These are phyloP conservation scores for Oryza glumipatula DNA, from an alignment of 176 grass and related monocot genomes.

Conservation along the genomic window DNA sequence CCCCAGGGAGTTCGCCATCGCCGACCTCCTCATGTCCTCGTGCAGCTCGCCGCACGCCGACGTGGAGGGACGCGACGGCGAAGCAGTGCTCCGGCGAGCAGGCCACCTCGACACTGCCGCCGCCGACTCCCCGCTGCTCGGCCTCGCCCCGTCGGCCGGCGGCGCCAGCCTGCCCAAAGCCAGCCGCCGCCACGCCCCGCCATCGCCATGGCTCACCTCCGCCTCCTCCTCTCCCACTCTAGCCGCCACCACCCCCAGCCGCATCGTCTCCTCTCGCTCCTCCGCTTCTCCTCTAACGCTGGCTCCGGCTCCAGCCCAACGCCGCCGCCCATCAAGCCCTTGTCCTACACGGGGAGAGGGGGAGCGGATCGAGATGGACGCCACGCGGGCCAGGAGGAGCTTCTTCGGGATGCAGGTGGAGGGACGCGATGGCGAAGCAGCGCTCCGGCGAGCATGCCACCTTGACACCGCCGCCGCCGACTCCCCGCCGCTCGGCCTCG, in stretches of 20 bases:
- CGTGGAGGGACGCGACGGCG: too few relatives aligned
- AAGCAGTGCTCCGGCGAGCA: too few relatives aligned
- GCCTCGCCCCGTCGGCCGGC: too few relatives aligned
- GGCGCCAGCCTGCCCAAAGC: too few relatives aligned
- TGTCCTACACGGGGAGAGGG: constrained; percentile 66
- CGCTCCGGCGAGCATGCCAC: too few relatives aligned
- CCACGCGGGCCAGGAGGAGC: constrained; percentile 31
- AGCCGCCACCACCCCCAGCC: constrained; percentile 25
- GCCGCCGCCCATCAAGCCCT: constrained; percentile 60
- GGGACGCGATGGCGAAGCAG: background rate
- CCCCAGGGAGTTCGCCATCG: too few relatives aligned
- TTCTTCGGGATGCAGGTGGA: constrained; percentile 59
- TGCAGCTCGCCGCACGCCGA: too few relatives aligned
- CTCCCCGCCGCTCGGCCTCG: too few relatives aligned
- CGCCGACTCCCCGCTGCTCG: too few relatives aligned
- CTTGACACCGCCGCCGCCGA: too few relatives aligned
- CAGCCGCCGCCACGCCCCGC: constrained; percentile 16
- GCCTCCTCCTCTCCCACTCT: constrained; percentile 49
- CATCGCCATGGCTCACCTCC: constrained; percentile 68
- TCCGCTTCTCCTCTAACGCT: constrained; percentile 44
- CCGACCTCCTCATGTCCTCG: too few relatives aligned
- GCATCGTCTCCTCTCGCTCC: constrained; percentile 37
- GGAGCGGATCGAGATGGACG: constrained; percentile 55
- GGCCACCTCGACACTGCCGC: too few relatives aligned
- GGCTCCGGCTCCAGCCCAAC: background rate